Conservation (phyloP, 768 basidiomycete species). For the Mycena galericulata region DNA sequence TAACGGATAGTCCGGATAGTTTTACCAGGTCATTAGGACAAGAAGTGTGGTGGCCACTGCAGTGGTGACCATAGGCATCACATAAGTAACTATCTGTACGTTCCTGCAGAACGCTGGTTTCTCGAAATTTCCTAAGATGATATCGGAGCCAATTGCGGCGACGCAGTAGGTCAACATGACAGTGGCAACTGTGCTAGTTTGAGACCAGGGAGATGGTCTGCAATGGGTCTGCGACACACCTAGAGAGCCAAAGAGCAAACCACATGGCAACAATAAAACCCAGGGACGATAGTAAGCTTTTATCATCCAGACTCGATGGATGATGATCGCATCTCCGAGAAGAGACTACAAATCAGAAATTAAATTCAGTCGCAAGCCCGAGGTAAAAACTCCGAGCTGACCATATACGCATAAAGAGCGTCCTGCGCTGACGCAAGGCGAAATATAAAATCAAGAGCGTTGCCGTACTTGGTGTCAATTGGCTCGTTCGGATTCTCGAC, state of each 20-base stretch:
- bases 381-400: neutral
- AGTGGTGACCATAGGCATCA: slow-evolving; percentile 22
- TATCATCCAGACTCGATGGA: slow-evolving; percentile 18
- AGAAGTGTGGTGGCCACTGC: slow-evolving; percentile 18
- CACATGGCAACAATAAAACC: slow-evolving; percentile 18
- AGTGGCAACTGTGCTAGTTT: slow-evolving; percentile 14
- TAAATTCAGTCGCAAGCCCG: neutral
- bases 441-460: neutral
- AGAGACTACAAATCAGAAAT: slow-evolving; percentile 4
- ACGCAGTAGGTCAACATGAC: slow-evolving; percentile 30
- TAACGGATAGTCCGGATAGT: neutral
- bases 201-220: neutral
- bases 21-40: slow-evolving; percentile 14
- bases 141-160: slow-evolving; percentile 12
- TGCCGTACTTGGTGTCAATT: neutral
- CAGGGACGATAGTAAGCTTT: slow-evolving; percentile 1
- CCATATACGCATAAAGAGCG: slow-evolving; percentile 31
- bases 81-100: slow-evolving; percentile 15
- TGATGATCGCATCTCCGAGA: slow-evolving; percentile 30
- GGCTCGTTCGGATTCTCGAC: neutral
- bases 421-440: neutral
- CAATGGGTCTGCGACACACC: neutral
- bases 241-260: slow-evolving; percentile 12
- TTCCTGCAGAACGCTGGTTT: slow-evolving; percentile 25
- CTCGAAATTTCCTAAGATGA: slow-evolving; percentile 23